These are phyloP conservation scores for Albizia julibrissin DNA, from an alignment of 306 rosid genomes.

Conservation along the genomic window DNA sequence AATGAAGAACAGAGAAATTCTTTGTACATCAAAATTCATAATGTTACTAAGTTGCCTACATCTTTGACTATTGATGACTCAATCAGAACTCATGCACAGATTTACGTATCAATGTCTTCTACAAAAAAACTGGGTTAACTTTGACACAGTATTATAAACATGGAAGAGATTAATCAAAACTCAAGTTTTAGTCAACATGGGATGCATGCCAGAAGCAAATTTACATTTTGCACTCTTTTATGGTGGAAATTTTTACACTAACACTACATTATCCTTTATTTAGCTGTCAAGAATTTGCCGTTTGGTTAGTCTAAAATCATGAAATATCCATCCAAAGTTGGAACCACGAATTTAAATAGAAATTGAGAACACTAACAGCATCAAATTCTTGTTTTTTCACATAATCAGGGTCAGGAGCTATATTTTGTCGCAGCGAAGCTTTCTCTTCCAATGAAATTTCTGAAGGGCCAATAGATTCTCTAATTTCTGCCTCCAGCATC, in stretches of 20 bases:
- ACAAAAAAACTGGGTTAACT: neutral
- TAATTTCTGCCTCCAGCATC: conserved; percentile 69
- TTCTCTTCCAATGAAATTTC: conserved; percentile 42
- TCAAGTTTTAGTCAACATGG: neutral
- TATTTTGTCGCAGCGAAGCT: conserved; percentile 41
- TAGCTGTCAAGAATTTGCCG: neutral
- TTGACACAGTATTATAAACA: neutral
- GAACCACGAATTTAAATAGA: conserved; percentile 5
- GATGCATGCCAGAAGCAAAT: neutral
- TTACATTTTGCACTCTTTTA: neutral
- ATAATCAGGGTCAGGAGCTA: conserved; percentile 35
- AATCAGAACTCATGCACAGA: neutral
- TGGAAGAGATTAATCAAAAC: conserved; percentile 3
- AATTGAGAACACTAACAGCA: conserved; percentile 45
- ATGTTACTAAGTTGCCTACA: neutral
- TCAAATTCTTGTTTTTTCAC: conserved; percentile 49
- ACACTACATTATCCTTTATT: neutral
- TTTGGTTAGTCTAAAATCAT: neutral
- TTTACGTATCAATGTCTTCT: neutral
- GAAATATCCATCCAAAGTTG: neutral
- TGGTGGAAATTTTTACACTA: neutral
- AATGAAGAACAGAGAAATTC: neutral
- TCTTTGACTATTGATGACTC: neutral
- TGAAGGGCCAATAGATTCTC: conserved; percentile 47
- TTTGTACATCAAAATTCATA: neutral